phyloP scores from a whole-genome alignment of 257 asterid genomes.

The Penstemon eatonii region DNA sequence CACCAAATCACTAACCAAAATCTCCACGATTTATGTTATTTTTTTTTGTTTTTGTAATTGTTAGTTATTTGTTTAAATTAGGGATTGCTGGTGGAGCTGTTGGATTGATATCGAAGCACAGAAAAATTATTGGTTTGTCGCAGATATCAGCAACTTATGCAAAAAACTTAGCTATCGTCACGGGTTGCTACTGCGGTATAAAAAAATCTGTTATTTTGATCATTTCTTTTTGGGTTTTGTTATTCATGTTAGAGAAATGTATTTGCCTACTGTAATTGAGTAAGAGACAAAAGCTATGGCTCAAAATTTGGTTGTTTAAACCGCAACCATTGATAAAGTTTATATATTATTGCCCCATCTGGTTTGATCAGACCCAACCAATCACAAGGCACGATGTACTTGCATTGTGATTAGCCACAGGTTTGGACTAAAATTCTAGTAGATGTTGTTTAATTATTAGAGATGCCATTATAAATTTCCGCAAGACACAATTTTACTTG shows the following conservation, averaged over 20 bases:
- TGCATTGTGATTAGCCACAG: constrained; percentile 1
- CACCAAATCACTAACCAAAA: no score
- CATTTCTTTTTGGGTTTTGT: neutral
- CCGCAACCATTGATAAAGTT: no score
- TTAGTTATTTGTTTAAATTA: constrained; percentile 23
- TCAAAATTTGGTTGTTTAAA: neutral
- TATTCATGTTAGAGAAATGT: neutral
- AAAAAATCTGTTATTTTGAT: neutral
- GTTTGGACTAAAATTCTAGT: no score
- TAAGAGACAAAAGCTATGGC: neutral
- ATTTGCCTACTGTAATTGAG: neutral
- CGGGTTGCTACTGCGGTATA: constrained; percentile 90
- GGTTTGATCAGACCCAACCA: no score
- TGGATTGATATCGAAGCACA: constrained; percentile 72
- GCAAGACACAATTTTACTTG: no score
- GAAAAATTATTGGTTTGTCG: constrained; percentile 62
- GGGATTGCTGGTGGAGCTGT: constrained; percentile 86
- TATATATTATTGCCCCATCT: no score
- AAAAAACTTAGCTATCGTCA: constrained; percentile 76
- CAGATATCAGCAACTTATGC: constrained; percentile 72
- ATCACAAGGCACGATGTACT: no score
- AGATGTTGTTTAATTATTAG: no score
- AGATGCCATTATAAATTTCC: no score
- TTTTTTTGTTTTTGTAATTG: no score
- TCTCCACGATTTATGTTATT: neutral